Evolutionary conservation across 257 asterid genomes (phyloP).

Genomic region (Phtheirospermum japonicum): DNA sequence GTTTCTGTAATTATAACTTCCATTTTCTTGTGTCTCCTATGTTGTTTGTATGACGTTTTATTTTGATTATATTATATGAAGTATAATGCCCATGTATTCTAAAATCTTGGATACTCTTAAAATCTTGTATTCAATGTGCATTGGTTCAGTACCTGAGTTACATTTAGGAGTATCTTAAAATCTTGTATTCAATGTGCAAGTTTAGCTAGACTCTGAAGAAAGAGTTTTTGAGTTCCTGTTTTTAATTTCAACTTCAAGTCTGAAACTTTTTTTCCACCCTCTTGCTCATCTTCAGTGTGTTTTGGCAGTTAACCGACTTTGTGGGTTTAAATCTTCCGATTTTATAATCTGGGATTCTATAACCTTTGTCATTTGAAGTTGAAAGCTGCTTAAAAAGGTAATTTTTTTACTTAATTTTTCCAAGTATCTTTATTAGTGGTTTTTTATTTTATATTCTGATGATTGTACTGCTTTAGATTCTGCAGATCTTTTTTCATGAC

Average conservation of each 20-base stretch:
- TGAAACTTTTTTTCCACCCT: neutral
- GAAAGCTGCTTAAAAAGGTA: too few species aligned
- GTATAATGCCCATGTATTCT: too few species aligned
- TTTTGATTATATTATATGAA: too few species aligned
- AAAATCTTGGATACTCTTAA: too few species aligned
- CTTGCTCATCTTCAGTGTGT: neutral
- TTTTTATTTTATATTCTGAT: conserved; percentile 2
- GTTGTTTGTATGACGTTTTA: too few species aligned
- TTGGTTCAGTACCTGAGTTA: too few species aligned
- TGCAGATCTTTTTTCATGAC: conserved; percentile 31
- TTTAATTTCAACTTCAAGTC: too few species aligned
- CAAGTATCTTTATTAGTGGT: conserved; percentile 7
- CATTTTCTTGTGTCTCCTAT: conserved; percentile 66
- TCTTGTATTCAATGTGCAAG: too few species aligned
- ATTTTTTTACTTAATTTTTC: too few species aligned
- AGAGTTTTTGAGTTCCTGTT: conserved; percentile 22
- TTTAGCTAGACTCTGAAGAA: conserved; percentile 10
- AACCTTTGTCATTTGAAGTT: too few species aligned
- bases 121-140: too few species aligned
- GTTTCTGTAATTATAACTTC: conserved; percentile 93
- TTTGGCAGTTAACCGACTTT: neutral
- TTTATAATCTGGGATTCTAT: conserved; percentile 35
- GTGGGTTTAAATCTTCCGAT: conserved; percentile 28
- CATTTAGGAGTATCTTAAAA: too few species aligned
- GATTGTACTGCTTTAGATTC: conserved; percentile 20